Evolutionary conservation across 2,329 filamentous ascomycete genomes (phyloP).

Genomic region (Nigrospora oryzae): DNA sequence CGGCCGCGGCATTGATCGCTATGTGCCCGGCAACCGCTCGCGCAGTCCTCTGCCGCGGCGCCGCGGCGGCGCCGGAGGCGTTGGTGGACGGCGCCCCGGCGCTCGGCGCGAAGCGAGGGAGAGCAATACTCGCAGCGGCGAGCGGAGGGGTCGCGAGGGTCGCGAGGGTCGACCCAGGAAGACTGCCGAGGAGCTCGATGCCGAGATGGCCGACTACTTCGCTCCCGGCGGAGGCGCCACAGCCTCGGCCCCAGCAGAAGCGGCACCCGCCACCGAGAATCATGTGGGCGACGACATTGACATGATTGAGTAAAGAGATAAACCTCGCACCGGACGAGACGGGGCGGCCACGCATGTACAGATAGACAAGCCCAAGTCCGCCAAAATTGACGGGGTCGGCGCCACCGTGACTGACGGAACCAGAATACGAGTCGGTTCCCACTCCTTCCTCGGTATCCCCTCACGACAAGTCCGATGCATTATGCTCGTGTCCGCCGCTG

Average conservation of each 20-base stretch:
- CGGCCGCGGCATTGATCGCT: slow-evolving; percentile 68
- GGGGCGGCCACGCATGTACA: neutral
- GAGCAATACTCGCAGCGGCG: slow-evolving; percentile 27
- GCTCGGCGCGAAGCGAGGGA: slow-evolving; percentile 34
- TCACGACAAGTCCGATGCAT: too few species aligned
- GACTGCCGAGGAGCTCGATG: slow-evolving; percentile 85
- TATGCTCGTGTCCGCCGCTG: too few species aligned
- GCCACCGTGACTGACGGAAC: too few species aligned
- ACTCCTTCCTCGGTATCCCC: too few species aligned
- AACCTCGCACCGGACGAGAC: neutral
- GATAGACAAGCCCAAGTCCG: neutral
- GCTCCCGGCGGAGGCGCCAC: slow-evolving; percentile 32
- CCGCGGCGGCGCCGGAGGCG: slow-evolving; percentile 30
- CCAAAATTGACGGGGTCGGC: too few species aligned
- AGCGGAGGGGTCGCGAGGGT: slow-evolving; percentile 28
- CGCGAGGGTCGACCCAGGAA: slow-evolving; percentile 62
- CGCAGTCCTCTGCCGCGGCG: slow-evolving; percentile 52
- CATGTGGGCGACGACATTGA: slow-evolving; percentile 50
- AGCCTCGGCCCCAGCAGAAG: slow-evolving; percentile 26
- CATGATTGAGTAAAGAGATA: slow-evolving; percentile 54
- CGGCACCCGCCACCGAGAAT: slow-evolving; percentile 14
- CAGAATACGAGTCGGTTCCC: too few species aligned
- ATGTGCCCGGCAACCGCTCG: slow-evolving; percentile 55
- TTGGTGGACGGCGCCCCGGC: slow-evolving; percentile 37
- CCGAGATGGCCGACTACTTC: slow-evolving; percentile 97